Base-by-base conservation (phyloP, 176 grass and related monocot species). In the Bonia amplexicaulis region DNA sequence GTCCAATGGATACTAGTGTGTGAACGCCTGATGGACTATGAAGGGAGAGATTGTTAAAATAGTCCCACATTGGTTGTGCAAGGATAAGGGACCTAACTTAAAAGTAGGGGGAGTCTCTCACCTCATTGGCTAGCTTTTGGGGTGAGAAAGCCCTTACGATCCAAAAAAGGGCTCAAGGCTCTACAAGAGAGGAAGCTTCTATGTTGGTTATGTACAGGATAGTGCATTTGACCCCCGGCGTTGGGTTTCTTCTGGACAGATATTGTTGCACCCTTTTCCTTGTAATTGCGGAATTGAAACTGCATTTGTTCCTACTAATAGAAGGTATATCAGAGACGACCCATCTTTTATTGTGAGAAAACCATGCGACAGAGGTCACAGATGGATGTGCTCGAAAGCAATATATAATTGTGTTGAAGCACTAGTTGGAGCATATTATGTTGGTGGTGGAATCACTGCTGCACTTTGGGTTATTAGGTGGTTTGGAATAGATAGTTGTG, bases 371-470 rank as follows among this genome's bases (percentile, higher is more conserved):
- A 90, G 85, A 90, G 96, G 93, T 66, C 96, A 98, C 86, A 84
- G 96, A 62, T 98, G 96, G 96, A 92, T 98, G 64, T 98, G 96
- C 76, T 98, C 93, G 40, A 98, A 98, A 88, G 87, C 93, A 71
- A 69, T 98, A 90, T 90, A 91, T 80, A 91, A 98, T 90, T 95
- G 93, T 85, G 96, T 92, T 81, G 91, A 98, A 87, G 93, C 91
- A 33, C 73, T 98, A 58, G 94, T 98, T 77, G 96, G 96, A 85
- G 96, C 96, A 82, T 95, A 98, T 73, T 98, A 89, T 90, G 75
- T 93, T 71, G 85, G 91, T 72, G 91, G 96, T 85, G 96, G 93
- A 48, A 89, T 98, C 41, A 6, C 72, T 74, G 87, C 83, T 46
- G 79, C 96, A 82, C 20, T 93, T 78, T 88, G 87, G 87, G 49